Evolutionary conservation across 257 asterid species (phyloP), one percentile per base, ranked within the genome.

Genomic region (Knoxia roxburghii): DNA sequence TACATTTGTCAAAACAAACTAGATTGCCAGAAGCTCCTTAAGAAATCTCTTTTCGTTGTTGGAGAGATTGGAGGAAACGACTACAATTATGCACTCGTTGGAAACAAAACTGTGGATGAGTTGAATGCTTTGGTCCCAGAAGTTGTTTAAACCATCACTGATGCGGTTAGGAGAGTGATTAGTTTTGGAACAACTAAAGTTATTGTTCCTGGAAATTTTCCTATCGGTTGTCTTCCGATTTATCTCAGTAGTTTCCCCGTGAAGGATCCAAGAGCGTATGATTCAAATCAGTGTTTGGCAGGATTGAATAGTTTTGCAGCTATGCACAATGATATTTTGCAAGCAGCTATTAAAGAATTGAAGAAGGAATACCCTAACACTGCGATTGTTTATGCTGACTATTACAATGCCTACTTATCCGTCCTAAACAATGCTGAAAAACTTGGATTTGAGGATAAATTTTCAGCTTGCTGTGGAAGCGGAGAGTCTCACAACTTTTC

Each of bases 51-150:
- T 4, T 72, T 80, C 69, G 0, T 80, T 11, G 75, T 76, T 7
- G 83, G 83, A 12, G 83, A 74, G 65, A 75, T 78, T 18, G 80
- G 83, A 40, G 80, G 79, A 37, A 78, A 78, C 54, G 83, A 78
- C 21, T 78, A 71, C 53, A 75, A 74, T 65, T 51, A 71, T 35
- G 70, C 75, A 40, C 24, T 78, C 17, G 2, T 21, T 18, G 51
- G 52, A 59, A 63, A 73, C 24, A 58, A 30, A 17, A 6, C 65
- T 0, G 12, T 37, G 0, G 64, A 60, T 1, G 63, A 67, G 52
- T 2, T 73, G 7, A 8, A 7, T 0, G 33, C 48, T 39, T 39
- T 50, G 24, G 41, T 73, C 2, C 77, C 73, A 17, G 30, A 33
- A 4, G 68, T 73, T 30, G 64, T 51, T n/a, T 27, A 35, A 51